A percentile compares a stretch with the other conserved stretches of the same genome.
phyloP scores from a whole-genome alignment of 306 rosid genomes.

The Gastrolobium bilobum region DNA sequence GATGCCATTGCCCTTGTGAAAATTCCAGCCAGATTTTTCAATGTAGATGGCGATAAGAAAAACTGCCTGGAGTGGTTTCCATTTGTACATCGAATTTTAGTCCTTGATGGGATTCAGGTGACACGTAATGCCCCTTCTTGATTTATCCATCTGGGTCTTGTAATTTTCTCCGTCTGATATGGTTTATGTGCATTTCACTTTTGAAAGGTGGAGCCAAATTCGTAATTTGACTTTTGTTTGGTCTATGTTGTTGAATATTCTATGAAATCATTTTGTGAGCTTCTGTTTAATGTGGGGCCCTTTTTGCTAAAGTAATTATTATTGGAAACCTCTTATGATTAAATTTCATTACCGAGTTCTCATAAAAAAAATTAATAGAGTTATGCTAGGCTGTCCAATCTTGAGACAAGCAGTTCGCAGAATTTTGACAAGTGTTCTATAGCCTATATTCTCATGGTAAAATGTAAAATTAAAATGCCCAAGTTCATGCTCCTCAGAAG shows the following conservation, averaged over 20 bases:
- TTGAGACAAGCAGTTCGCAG: neutral
- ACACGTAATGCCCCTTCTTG: slow-evolving; percentile 33
- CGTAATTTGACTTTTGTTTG: slow-evolving; percentile 17
- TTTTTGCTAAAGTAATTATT: neutral
- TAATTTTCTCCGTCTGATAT: slow-evolving; percentile 24
- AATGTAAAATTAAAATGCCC: neutral
- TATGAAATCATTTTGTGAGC: slow-evolving; percentile 17
- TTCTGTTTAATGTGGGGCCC: slow-evolving; percentile 8
- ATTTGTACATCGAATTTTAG: slow-evolving; percentile 74
- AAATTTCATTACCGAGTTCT: neutral
- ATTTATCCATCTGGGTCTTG: slow-evolving; percentile 15
- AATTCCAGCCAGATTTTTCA: slow-evolving; percentile 69
- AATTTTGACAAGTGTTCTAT: neutral
- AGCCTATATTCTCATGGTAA: slow-evolving; percentile 28
- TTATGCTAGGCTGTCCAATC: neutral
- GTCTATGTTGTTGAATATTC: neutral
- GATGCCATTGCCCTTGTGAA: slow-evolving; percentile 86
- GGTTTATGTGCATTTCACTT: neutral
- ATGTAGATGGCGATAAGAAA: slow-evolving; percentile 54
- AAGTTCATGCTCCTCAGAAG: neutral
- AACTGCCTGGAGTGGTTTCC: slow-evolving; percentile 68
- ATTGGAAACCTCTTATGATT: neutral
- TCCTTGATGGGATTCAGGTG: slow-evolving; percentile 94
- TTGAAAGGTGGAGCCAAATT: slow-evolving; percentile 1
- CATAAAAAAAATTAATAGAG: neutral